Conservation (phyloP, 2,329 filamentous ascomycete genomes). For the Sporothrix globosa region DNA sequence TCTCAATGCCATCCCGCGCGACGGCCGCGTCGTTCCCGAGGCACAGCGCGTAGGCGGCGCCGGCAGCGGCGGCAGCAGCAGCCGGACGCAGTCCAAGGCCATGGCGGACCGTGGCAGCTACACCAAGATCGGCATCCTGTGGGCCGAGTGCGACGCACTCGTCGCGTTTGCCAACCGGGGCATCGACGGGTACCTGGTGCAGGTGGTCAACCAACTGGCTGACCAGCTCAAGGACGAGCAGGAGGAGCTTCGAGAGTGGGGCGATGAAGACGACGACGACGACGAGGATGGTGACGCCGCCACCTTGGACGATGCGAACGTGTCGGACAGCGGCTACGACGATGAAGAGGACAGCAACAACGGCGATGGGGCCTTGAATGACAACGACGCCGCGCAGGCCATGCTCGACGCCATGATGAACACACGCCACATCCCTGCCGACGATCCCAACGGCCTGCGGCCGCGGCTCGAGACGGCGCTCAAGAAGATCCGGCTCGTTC, state of each 20-base stretch:
- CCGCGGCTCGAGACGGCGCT: constrained; percentile 66
- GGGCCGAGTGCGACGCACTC: constrained; percentile 80
- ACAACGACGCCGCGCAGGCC: constrained; percentile 53
- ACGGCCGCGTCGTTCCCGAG: constrained; percentile 58
- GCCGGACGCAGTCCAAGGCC: constrained; percentile 24
- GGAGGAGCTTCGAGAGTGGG: constrained; percentile 86
- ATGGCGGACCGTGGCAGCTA: constrained; percentile 56
- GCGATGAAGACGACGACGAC: constrained; percentile 64
- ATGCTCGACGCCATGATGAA: constrained; percentile 71
- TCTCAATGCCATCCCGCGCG: constrained; percentile 60
- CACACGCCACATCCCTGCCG: constrained; percentile 62
- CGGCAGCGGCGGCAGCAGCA: constrained; percentile 36
- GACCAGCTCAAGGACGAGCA: constrained; percentile 80
- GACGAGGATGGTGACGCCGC: constrained; percentile 45
- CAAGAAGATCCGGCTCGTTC: constrained; percentile 67
- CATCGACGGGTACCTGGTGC: constrained; percentile 69
- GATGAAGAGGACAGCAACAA: constrained; percentile 26
- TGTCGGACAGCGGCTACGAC: constrained; percentile 30
- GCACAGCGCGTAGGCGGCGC: constrained; percentile 50
- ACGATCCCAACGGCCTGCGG: constrained; percentile 66
- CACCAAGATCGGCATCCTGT: constrained; percentile 74
- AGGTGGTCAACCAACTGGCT: constrained; percentile 72
- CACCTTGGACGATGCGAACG: constrained; percentile 42
- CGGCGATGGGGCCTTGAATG: constrained; percentile 38
- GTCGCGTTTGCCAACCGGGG: constrained; percentile 66